Conservation (phyloP, 2,329 filamentous ascomycete genomes). For the Beauveria scarabaeidicola region DNA sequence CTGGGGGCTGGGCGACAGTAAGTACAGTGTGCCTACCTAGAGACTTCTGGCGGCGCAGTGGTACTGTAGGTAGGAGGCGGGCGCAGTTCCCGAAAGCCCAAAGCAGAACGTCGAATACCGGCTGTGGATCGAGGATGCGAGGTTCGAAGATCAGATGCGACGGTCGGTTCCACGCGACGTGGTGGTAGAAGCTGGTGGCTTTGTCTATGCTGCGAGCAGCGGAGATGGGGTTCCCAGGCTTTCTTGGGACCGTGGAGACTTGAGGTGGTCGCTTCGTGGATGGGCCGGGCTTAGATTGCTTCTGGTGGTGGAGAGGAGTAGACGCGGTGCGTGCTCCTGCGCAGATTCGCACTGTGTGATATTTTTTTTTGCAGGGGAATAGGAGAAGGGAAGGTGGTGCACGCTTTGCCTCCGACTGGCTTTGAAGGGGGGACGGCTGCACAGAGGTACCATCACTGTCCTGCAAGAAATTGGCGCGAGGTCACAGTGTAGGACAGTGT, state of each 20-base stretch:
- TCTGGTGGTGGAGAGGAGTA: constrained; percentile 3
- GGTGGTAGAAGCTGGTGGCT: constrained; percentile 2
- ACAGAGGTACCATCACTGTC: not conserved
- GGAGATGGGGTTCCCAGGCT: constrained; percentile 9
- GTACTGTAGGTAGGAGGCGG: not conserved
- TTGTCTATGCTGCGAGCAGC: constrained; percentile 7
- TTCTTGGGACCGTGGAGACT: constrained; percentile 10
- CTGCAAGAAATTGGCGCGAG: not conserved
- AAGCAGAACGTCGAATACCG: not conserved
- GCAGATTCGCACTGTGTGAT: constrained; percentile 1
- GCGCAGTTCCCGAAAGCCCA: not conserved
- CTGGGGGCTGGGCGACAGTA: constrained; percentile 3
- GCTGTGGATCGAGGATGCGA: not conserved
- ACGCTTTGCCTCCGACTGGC: not conserved
- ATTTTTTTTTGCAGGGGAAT: not conserved
- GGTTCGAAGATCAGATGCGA: constrained; percentile 1
- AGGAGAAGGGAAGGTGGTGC: not conserved
- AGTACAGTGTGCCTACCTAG: constrained; percentile 5
- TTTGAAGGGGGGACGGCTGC: too few relatives aligned
- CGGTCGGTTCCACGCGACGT: constrained; percentile 7
- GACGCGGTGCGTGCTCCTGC: not conserved
- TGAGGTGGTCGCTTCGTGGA: constrained; percentile 7
- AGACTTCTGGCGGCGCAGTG: not conserved
- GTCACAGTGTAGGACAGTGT: constrained; percentile 7
- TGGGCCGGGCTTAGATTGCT: constrained; percentile 7